These are phyloP conservation scores for Parasitella parasitica DNA, from an alignment of 371 early-diverging fungal species.

Conservation along the genomic window DNA sequence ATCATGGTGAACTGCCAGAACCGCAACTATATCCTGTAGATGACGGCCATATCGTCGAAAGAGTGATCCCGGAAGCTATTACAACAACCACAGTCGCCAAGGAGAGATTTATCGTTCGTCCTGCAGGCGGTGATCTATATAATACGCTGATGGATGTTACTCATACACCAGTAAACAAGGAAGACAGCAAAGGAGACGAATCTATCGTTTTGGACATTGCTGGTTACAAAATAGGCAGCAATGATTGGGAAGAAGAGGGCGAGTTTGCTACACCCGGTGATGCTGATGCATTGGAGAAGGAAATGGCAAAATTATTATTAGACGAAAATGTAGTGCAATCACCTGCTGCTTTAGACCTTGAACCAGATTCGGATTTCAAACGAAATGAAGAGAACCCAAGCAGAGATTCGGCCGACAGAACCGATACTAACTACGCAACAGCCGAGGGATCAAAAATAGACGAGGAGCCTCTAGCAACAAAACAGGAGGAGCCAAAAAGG, in stretches of 20 bases:
- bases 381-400: neutral
- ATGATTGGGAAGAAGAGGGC: conserved; percentile 1
- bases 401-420: neutral
- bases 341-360: neutral
- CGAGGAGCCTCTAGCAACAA: neutral
- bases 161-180: conserved; percentile 30
- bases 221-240: conserved; percentile 54
- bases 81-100: conserved; percentile 47
- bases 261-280: neutral
- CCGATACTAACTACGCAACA: neutral
- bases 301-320: neutral
- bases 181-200: conserved; percentile 32
- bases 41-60: conserved; percentile 42
- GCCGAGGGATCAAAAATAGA: neutral
- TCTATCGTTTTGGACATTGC: conserved; percentile 60
- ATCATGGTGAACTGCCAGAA: neutral
- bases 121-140: conserved; percentile 38
- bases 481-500: neutral
- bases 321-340: neutral
- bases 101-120: conserved; percentile 49
- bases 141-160: conserved; percentile 47
- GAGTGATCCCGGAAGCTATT: conserved; percentile 43
- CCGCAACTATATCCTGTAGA: conserved; percentile 35
- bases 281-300: neutral
- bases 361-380: neutral